Evolutionary conservation across 176 grass and related monocot genomes (phyloP).

Genomic region (Chrysopogon serrulatus): DNA sequence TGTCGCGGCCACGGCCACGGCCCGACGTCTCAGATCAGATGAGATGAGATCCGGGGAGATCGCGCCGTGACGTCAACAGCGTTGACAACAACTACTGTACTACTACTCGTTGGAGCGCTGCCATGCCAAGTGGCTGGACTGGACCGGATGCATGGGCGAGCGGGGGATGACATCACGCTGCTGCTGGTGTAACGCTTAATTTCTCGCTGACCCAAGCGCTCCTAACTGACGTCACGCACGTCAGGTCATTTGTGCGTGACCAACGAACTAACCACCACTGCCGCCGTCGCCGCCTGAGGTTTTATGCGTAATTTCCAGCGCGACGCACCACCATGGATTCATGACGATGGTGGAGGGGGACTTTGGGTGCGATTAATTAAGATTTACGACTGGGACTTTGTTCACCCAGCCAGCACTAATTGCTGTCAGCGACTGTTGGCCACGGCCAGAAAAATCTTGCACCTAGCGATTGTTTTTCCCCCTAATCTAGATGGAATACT

Average conservation of each 20-base stretch:
- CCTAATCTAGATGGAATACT: no score
- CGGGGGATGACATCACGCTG: neutral
- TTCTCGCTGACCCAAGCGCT: neutral
- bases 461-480: no score
- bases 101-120: no score
- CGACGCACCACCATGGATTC: no score
- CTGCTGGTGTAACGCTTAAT: neutral
- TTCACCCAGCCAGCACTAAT: neutral
- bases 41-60: slow-evolving; percentile 32
- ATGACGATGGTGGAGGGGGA: neutral
- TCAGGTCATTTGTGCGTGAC: neutral
- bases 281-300: neutral
- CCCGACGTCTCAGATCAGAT: slow-evolving; percentile 17
- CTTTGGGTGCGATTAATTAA: slow-evolving; percentile 3
- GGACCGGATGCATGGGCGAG: neutral
- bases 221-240: neutral
- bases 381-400: slow-evolving; percentile 14
- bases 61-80: slow-evolving; percentile 14
- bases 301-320: neutral
- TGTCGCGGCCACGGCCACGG: slow-evolving; percentile 30
- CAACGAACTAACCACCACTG: neutral
- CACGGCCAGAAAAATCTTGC: neutral
- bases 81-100: no score
- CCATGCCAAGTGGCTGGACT: no score
- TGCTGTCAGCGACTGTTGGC: neutral